These are phyloP conservation scores for Rhodomyrtus tomentosa DNA, from an alignment of 345 rosid species.

Conservation along the genomic window DNA sequence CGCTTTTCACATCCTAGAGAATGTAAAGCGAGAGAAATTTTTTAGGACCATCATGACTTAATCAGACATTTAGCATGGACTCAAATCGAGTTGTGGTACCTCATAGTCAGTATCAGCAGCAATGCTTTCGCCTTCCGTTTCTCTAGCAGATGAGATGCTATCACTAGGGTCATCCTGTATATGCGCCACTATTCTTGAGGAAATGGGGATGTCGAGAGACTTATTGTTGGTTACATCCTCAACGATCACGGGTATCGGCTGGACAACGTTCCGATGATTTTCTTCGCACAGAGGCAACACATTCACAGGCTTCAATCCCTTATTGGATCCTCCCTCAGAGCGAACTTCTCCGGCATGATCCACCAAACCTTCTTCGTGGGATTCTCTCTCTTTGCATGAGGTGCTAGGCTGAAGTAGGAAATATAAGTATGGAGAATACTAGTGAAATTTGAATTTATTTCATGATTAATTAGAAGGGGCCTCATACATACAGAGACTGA, in stretches of 20 bases:
- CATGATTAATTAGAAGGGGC: neutral
- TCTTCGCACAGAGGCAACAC: neutral
- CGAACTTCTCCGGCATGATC: neutral
- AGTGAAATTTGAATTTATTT: neutral
- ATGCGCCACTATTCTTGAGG: constrained; percentile 26
- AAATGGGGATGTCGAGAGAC: constrained; percentile 19
- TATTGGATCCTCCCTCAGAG: neutral
- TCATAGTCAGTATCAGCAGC: constrained; percentile 24
- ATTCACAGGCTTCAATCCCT: neutral
- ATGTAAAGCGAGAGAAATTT: neutral
- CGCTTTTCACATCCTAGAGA: constrained; percentile 30
- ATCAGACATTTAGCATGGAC: neutral
- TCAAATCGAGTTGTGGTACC: constrained; percentile 24
- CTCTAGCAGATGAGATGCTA: constrained; percentile 20
- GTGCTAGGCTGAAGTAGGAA: neutral
- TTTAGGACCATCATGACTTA: neutral
- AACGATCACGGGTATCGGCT: constrained; percentile 11
- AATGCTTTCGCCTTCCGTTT: constrained; percentile 13
- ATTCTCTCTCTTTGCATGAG: neutral
- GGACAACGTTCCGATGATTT: neutral
- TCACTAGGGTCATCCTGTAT: constrained; percentile 25
- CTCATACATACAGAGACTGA: constrained; percentile 28
- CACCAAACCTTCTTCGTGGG: neutral
- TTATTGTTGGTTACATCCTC: constrained; percentile 60
- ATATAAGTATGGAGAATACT: neutral